Base-by-base conservation (phyloP, 108 stramenopile species). In the Stephanodiscus triporus region DNA sequence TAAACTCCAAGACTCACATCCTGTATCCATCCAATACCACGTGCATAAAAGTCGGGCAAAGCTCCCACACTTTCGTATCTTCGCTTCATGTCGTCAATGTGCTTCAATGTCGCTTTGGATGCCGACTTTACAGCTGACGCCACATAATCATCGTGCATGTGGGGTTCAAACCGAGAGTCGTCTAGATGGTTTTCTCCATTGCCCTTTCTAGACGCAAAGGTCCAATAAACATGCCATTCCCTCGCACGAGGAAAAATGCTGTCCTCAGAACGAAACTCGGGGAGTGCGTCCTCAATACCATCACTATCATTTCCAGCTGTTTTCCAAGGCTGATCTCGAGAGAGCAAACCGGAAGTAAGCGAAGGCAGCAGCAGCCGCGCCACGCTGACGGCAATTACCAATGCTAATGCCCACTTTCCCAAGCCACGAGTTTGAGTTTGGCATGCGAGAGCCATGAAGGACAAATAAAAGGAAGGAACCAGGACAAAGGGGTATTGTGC, bases 11-110 rank as follows among this genome's bases (percentile, higher is more conserved):
- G 5, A 53, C 53, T 54, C 53, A 54, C 20, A 32, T 75, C 42
- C 32, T 43, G n/a, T 30, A 75, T 66, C 73, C 73, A 75, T 47
- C 73, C 73, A 13, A 66, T 24, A 7, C 73, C 73, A 4, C 73
- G 55, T 0, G 47, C 55, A 20, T 55, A 40, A 59, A 56, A 75
- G 64, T 75, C 73, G 9, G 73, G 64, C 56, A 75, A 59, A 6
- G 68, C 68, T 4, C 36, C 49, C 1, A 55, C 68, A 17, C 26
- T 27, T 24, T 55, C 68, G 19, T 68, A 68, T 27, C 73, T 38
- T 23, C 45, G 16, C 45, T 59, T 66, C 64, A 75, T 75, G 19
- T 75, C 45, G 7, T 22, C 20, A 14, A 65, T 36, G 45, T 75
- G 56, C 1, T 66, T 14, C 4, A 47, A 47, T 19, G 73, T 47